Evolutionary conservation across 345 rosid species (phyloP), one percentile per base, ranked within the genome.

Genomic region (Capsella bursapastoris): DNA sequence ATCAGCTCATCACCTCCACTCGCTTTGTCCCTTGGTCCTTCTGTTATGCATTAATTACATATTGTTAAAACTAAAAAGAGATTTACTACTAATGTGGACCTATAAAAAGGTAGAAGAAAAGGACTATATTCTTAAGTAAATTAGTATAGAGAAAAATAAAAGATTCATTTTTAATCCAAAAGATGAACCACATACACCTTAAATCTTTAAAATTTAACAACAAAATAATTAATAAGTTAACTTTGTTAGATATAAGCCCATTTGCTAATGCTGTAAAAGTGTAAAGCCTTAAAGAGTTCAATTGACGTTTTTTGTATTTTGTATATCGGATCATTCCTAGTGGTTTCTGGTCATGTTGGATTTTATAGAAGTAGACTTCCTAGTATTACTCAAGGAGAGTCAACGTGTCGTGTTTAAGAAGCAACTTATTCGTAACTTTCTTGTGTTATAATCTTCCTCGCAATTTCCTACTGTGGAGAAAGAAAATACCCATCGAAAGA

Each of bases 1-100:
- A 27, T 60, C 65, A 45, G 4, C 34, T 70, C 57, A 71, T 50
- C 59, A 38, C n/a, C 16, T 38, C 68, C 67, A 61, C 60, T 71
- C 12, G 60, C 51, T 71, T 71, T 12, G 57, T 49, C 13, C 57
- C 47, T 34, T 37, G 38, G 29, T 50, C 56, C 60, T 55, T 29
- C 2, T 1, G 9, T 8, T 22, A 34, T 34, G 8, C 37, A 34
- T 1, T 6, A 6, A 34, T 34, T 40, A 60, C 5, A 40, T 13
- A 12, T 3, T 1, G 7, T 22, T 22, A 22, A 22, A 22, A 22
- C 25, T 22, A 6, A 12, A 12, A 41, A 25, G 34, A 13, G 35
- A 35, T 16, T 13, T 37, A 29, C 9, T 55, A 11, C 25, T 22
- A 22, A 2, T 22, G 65, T 60, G 41, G 66, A 41, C 50, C 48